Base-by-base conservation (phyloP, 2,329 filamentous ascomycete genomes). In the Fonsecaea pedrosoi region DNA sequence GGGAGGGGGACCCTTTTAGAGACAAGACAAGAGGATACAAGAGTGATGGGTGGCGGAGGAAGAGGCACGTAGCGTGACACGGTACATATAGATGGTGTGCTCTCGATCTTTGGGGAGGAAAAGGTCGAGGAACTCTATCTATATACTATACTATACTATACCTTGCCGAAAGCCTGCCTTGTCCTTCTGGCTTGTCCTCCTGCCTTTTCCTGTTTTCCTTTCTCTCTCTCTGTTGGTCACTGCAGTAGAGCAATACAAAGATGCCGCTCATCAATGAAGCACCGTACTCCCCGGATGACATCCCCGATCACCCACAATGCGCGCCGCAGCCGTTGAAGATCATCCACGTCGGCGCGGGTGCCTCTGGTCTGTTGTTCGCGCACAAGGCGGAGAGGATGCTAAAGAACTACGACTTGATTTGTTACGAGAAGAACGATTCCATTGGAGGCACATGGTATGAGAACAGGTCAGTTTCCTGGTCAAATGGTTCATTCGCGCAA, bases 381-480 rank as follows among this genome's bases (percentile, higher is more conserved):
- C 55, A 70, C 56, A 70, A 70, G 38, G 54, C 65, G 1, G 54
- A 68, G 32, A 82, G 67, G 83, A 78, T 75, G 76, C 79, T 64
- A 10, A 40, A 60, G 35, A 68, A 71, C 54, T 71, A 65, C 55
- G 66, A 69, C 21, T 58, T 70, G 8, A 60, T 69, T 12, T 68
- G 66, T 34, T 70, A 70, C 30, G 68, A 70, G 57, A 70, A 70
- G 66, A 70, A 70, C 37, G 54, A 60, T 7, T 38, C 13, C 3
- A 62, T 70, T 40, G 68, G 66, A n/a, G 66, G 66, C 38, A 68
- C 66, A 0, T 68, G 66, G 66, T 68, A 62, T 18, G 66, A 68
- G 50, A 68, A 68, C 62, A 54, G 45, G 55, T 67, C 62, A 59
- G 60, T 13, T 60, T 6, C 25, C 25, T 55, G 9, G 9, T 61